Evolutionary conservation across 2,329 filamentous ascomycete species (phyloP).

Genomic region (Fusarium irregulare): DNA sequence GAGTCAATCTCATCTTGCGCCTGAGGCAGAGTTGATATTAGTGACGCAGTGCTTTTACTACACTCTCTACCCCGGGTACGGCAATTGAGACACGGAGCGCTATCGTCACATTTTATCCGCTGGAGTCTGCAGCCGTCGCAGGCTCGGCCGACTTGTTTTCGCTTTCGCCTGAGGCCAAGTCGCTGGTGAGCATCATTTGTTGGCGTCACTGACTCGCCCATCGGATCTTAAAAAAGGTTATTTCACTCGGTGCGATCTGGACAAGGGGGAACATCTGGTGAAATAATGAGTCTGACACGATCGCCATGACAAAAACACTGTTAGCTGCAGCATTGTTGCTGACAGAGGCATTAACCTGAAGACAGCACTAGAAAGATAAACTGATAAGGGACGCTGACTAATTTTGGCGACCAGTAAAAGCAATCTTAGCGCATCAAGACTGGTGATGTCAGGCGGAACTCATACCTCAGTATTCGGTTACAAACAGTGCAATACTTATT

Average conservation of each 20-base stretch:
- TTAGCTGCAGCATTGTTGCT: neutral
- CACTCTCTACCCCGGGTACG: slow-evolving; percentile 5
- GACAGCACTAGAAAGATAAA: neutral
- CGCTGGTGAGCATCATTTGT: neutral
- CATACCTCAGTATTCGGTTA: neutral
- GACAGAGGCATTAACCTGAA: neutral
- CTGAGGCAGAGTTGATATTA: slow-evolving; percentile 5
- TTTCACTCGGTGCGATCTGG: too few species aligned
- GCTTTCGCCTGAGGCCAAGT: slow-evolving; percentile 18
- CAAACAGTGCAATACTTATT: accelerated
- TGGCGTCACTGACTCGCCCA: neutral
- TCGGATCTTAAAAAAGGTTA: neutral
- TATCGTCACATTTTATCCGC: slow-evolving; percentile 28
- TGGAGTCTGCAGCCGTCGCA: slow-evolving; percentile 24
- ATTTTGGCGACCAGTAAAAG: neutral
- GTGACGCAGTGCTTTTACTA: neutral
- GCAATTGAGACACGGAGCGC: slow-evolving; percentile 22
- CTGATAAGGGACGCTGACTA: neutral
- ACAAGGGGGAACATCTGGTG: neutral
- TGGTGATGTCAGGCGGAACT: neutral
- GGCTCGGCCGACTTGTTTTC: slow-evolving; percentile 28
- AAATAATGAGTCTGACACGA: neutral
- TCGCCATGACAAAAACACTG: neutral
- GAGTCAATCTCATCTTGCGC: slow-evolving; percentile 19
- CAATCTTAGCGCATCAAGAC: neutral